Evolutionary conservation across 345 rosid genomes (phyloP).

Genomic region (Lepidium sativum): DNA sequence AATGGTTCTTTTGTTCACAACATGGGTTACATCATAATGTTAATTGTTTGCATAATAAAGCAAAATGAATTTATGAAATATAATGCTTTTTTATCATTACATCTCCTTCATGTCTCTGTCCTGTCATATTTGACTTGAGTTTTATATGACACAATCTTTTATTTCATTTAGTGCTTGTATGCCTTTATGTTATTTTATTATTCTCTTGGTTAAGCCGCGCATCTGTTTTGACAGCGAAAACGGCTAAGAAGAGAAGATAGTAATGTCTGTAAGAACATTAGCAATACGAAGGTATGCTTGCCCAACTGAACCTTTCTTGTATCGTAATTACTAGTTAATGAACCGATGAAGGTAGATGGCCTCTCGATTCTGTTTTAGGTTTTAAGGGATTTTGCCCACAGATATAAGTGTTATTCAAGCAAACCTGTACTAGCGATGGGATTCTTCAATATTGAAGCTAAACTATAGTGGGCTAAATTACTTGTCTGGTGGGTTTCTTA

Average conservation of each 20-base stretch:
- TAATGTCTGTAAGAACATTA: conserved; percentile 43
- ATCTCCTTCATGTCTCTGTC: conserved; percentile 8
- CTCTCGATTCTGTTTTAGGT: neutral
- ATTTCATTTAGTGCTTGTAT: conserved; percentile 1
- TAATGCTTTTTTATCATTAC: neutral
- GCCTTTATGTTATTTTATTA: conserved; percentile 1
- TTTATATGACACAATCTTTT: conserved; percentile 8
- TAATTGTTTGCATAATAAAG: conserved; percentile 6
- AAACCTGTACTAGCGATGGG: neutral
- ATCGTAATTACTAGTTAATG: neutral
- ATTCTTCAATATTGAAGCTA: neutral
- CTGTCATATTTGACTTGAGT: neutral
- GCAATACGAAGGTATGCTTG: conserved; percentile 56
- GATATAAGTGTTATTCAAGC: neutral
- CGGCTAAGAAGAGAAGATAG: conserved; percentile 76
- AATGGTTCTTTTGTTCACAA: neutral
- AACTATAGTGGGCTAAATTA: neutral
- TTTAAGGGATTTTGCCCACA: neutral
- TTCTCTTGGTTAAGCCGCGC: conserved; percentile 8
- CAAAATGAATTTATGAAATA: neutral
- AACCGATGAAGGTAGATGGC: neutral
- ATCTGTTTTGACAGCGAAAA: conserved; percentile 52
- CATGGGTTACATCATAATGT: conserved; percentile 16
- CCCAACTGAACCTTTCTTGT: conserved; percentile 6
- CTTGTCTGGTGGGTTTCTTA: neutral